A percentile compares a stretch with the other conserved stretches of the same genome.
phyloP scores from a whole-genome alignment of 2,329 filamentous ascomycete species.

The Microsporum canis region DNA sequence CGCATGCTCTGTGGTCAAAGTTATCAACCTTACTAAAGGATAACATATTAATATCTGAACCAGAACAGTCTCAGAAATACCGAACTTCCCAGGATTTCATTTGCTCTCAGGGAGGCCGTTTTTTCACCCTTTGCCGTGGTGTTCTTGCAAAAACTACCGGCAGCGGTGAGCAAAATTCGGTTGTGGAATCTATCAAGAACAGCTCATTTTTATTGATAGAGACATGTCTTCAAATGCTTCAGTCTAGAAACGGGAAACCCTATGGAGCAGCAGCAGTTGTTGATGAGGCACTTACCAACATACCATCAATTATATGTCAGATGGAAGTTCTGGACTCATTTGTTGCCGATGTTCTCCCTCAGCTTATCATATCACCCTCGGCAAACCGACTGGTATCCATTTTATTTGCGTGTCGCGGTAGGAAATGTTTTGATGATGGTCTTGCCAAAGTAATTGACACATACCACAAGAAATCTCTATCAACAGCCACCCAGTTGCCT shows the following conservation, averaged over 20 bases:
- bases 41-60: constrained; percentile 61
- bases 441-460: constrained; percentile 27
- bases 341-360: constrained; percentile 44
- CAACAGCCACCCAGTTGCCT: constrained; percentile 23
- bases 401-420: constrained; percentile 46
- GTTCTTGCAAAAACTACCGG: constrained; percentile 22
- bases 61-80: constrained; percentile 71
- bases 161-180: constrained; percentile 18
- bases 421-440: constrained; percentile 31
- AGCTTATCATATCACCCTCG: constrained; percentile 57
- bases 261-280: constrained; percentile 52
- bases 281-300: constrained; percentile 41
- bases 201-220: constrained; percentile 32
- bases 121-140: constrained; percentile 47
- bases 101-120: constrained; percentile 54
- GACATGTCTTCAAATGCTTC: constrained; percentile 41
- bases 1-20: constrained; percentile 50
- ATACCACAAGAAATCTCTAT: constrained; percentile 23
- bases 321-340: constrained; percentile 41
- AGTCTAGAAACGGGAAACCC: constrained; percentile 50
- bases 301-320: constrained; percentile 31
- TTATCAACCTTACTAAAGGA: constrained; percentile 53
- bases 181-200: constrained; percentile 28
- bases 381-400: constrained; percentile 54
- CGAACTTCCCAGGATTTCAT: constrained; percentile 59